Base-by-base conservation (phyloP, 1,284 basidiomycete genomes). In the Golubevia pallescens region DNA sequence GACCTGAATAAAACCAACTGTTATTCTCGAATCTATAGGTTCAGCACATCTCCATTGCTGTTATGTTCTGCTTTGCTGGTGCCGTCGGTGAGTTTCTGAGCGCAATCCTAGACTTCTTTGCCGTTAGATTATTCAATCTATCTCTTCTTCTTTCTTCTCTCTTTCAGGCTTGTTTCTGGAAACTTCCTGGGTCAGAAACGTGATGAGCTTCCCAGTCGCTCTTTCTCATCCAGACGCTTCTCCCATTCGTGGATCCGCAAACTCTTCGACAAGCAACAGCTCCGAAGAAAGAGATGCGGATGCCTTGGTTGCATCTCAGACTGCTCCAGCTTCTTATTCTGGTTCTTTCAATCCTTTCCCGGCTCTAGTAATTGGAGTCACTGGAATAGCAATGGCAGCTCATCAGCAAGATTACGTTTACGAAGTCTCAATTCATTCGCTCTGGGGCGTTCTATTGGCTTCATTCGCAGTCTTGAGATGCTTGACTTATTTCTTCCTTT, bases 371-470 rank as follows among this genome's bases (percentile, higher is more conserved):
- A 95, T 97, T 68, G 95, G 93, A 55, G 90, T 96, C 51, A 97
- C 95, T 2, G 95, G 96, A 38, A 89, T 93, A 3, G 95, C 94
- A 1, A 98, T 98, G 96, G 90, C 93, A n/a, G 93, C 94, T 0
- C 95, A 98, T 85, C 90, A 91, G 70, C 95, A 98, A 86, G 90
- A 90, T 20, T 97, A 97, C 86, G 83, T 92, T 53, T 95, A 95
- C 87, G 92, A 91, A 89, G 91, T 95, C 55, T 90, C 93, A 84
- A 92, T 98, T 65, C 96, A 98, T 86, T 86, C 89, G 58, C 88
- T 98, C 0, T 98, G 96, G 95, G 95, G 95, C 58, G 90, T 91
- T 86, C 88, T 96, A n/a, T 90, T 98, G n/a, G 89, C 92, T 24
- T 92, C 88, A 1, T 95, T 93, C 84, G 89, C 91, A 1, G 87